Conservation (phyloP, 2,329 filamentous ascomycete genomes). For the Alternaria atra region DNA sequence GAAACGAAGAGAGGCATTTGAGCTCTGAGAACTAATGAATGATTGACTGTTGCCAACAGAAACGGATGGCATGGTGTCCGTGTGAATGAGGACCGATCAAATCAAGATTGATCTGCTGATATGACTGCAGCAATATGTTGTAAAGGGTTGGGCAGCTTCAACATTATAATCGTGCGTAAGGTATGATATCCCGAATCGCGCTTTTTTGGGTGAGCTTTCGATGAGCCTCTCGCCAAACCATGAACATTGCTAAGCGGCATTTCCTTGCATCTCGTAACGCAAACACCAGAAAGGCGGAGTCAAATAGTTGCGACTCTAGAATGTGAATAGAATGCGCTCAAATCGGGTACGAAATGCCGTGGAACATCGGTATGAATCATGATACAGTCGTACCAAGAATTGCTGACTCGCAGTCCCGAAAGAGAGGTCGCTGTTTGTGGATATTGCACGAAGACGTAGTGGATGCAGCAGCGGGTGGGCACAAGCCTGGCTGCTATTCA, state of each 20-base stretch:
- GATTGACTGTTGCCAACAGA: neutral
- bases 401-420: neutral
- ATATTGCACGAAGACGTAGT: neutral
- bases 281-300: neutral
- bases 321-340: neutral
- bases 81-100: neutral
- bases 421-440: neutral
- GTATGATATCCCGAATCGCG: neutral
- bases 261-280: neutral
- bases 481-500: slow-evolving; percentile 10
- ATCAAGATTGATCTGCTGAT: neutral
- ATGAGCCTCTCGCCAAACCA: neutral
- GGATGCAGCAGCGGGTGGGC: neutral
- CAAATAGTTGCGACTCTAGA: neutral
- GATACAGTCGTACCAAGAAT: slow-evolving; percentile 1
- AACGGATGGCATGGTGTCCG: neutral
- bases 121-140: neutral
- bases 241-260: neutral
- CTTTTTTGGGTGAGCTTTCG: neutral
- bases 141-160: neutral
- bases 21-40: neutral
- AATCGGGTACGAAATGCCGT: neutral
- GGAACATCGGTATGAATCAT: neutral
- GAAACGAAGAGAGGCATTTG: neutral
- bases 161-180: neutral